Percentiles rank a stretch among this genome's conserved stretches.
phyloP scores from a whole-genome alignment of 192 early-diverging fungal species.

The Podila minutissima region DNA sequence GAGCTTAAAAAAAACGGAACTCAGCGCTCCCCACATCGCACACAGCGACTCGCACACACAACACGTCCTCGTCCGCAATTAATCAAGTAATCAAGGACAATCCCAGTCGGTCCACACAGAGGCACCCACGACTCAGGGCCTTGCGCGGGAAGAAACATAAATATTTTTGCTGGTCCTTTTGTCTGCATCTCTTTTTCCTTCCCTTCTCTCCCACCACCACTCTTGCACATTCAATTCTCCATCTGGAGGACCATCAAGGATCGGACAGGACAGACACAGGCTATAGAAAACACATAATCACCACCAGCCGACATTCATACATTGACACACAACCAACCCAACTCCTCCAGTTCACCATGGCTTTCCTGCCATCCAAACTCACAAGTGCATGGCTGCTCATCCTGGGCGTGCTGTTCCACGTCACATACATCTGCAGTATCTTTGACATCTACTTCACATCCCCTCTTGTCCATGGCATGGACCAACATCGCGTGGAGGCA shows the following conservation, averaged over 20 bases:
- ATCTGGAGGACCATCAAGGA: not conserved
- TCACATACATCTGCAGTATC: slow-evolving; percentile 90
- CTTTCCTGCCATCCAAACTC: slow-evolving; percentile 37
- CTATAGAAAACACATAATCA: not conserved
- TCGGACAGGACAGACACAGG: not conserved
- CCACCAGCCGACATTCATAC: not conserved
- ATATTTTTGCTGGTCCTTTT: not conserved
- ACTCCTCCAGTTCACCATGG: slow-evolving; percentile 12
- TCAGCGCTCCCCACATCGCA: too few species aligned
- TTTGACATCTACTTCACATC: slow-evolving; percentile 99
- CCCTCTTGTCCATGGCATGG: slow-evolving; percentile 97
- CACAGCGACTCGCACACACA: too few species aligned
- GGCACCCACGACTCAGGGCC: too few species aligned
- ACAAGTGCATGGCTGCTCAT: slow-evolving; percentile 68
- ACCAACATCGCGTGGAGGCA: slow-evolving; percentile 74
- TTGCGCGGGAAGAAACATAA: not conserved
- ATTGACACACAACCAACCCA: not conserved
- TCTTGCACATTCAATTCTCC: not conserved
- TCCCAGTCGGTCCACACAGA: too few species aligned
- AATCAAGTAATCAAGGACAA: too few species aligned
- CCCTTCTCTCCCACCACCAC: not conserved
- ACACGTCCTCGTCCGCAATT: too few species aligned
- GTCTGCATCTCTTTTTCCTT: not conserved
- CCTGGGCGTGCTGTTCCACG: slow-evolving; percentile 90
- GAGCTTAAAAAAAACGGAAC: not conserved